Percentiles rank a stretch among this genome's conserved stretches.
These are phyloP conservation scores for Fusarium sp. DNA, from an alignment of 2,329 filamentous ascomycete genomes.

Conservation along the genomic window DNA sequence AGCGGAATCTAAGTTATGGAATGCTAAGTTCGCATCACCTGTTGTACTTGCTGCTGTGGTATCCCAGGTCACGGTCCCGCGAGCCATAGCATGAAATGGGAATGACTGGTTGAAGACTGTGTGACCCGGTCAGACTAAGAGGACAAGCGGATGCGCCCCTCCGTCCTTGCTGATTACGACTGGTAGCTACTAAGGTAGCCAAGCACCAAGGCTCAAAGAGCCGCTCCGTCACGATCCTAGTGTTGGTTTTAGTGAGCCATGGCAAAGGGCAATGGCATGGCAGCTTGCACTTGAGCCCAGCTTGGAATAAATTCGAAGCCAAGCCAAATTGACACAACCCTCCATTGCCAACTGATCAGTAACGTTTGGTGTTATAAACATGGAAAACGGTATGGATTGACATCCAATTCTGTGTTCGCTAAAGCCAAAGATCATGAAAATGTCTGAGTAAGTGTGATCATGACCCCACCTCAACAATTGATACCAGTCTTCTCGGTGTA, in stretches of 20 bases:
- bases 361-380: conserved; percentile 7
- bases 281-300: not conserved
- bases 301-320: not conserved
- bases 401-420: not conserved
- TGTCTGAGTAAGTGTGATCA: not conserved
- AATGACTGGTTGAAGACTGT: conserved; percentile 36
- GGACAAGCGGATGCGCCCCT: conserved; percentile 32
- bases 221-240: conserved; percentile 44
- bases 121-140: conserved; percentile 35
- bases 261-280: not conserved
- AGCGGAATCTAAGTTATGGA: conserved; percentile 22
- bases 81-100: conserved; percentile 33
- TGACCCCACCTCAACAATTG: conserved; percentile 2
- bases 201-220: conserved; percentile 40
- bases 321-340: conserved; percentile 33
- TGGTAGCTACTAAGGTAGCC: not conserved
- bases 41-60: conserved; percentile 1
- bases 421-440: conserved; percentile 5
- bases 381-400: conserved; percentile 2
- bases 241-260: conserved; percentile 27
- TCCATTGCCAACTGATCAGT: conserved; percentile 24
- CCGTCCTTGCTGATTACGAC: conserved; percentile 28
- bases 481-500: not conserved
- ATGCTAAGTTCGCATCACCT: conserved; percentile 34
- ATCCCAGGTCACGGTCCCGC: conserved; percentile 26